phyloP scores from a whole-genome alignment of 1,284 basidiomycete genomes.

The Heimioporus retisporus region DNA sequence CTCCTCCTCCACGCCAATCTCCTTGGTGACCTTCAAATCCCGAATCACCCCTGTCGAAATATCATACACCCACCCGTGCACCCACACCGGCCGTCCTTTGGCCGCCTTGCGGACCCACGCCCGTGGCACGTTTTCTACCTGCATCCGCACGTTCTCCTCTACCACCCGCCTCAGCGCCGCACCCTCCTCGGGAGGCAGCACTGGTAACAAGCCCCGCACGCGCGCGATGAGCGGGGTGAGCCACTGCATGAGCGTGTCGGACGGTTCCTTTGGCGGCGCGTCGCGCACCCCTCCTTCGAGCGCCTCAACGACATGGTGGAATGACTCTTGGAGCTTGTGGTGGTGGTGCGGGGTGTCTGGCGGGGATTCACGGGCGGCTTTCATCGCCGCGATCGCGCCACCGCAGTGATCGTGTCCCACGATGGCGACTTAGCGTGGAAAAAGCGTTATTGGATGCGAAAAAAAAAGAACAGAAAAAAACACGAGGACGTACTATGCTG shows the following conservation, averaged over 20 bases:
- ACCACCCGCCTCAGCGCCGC: conserved; percentile 54
- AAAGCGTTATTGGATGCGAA: neutral
- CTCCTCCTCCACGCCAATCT: neutral
- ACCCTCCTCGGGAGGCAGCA: conserved; percentile 49
- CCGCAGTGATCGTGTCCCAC: conserved; percentile 41
- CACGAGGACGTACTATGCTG: conserved; percentile 31
- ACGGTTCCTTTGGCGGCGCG: conserved; percentile 22
- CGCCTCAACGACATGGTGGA: conserved; percentile 19
- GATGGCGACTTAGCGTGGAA: conserved; percentile 24
- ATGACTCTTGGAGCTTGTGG: conserved; percentile 26
- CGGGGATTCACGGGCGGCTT: conserved; percentile 4
- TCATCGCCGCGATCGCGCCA: conserved; percentile 31
- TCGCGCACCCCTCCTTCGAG: conserved; percentile 13
- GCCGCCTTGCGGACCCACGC: conserved; percentile 48
- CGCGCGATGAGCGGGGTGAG: conserved; percentile 72
- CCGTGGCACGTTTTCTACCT: conserved; percentile 68
- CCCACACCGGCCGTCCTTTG: conserved; percentile 72
- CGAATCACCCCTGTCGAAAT: conserved; percentile 74
- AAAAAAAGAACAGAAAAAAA: neutral
- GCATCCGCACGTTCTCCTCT: conserved; percentile 81
- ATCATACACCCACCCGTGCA: conserved; percentile 91
- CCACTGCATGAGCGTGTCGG: conserved; percentile 68
- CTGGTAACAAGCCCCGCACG: conserved; percentile 43
- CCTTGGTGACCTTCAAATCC: conserved; percentile 70
- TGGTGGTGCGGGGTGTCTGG: conserved; percentile 11